Base-by-base conservation (phyloP, 2,329 filamentous ascomycete species). In the Diaporthe sp. region DNA sequence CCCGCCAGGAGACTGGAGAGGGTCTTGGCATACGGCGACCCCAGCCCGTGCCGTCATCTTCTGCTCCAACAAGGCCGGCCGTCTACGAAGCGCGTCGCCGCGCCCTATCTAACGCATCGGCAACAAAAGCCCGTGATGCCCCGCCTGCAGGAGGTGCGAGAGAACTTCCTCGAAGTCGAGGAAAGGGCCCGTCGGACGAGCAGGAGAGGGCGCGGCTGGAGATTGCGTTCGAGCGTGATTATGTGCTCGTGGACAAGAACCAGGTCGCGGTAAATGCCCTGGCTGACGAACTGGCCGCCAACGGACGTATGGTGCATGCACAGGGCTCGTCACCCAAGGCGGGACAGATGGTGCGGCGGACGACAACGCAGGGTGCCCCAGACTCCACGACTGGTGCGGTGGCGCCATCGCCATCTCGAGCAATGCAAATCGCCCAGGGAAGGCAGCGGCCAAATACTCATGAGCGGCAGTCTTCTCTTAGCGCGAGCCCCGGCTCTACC, bases 221-320 rank as follows among this genome's bases (percentile, higher is more conserved):
- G 78, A 92, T 97, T 67, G 94, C 94, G 1, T 94, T 98, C 79
- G 96, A 98, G 82, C 92, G 96, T 78, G 97, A 98, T 79, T 99
- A 98, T 80, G 96, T 99, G 28, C 89, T 98, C 37, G 95, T 99
- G 17, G 97, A 99, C 86, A 98, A 98, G 86, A 92, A 94, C 78
- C 94, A 95, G 28, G 96, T 99, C 15, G 96, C 98, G 83, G 96
- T 99, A 70, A 98, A 99, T 83, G 97, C 97, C 3, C 94, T 99
- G 80, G 97, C 97, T 31, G 97, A 99, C 84, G 96, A 98, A 84
- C 88, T 99, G 82, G 96, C 95, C 60, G 94, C 95, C 71, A 96
- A 94, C 80, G 94, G 94, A 65, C 92, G 92, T 68, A 85, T 92
- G 31, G 89, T 88, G 76, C 83, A 89, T 78, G 84, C 87, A 75